These are phyloP conservation scores for Dothideomycetes sp. DNA, from an alignment of 2,329 filamentous ascomycete genomes.

Conservation along the genomic window DNA sequence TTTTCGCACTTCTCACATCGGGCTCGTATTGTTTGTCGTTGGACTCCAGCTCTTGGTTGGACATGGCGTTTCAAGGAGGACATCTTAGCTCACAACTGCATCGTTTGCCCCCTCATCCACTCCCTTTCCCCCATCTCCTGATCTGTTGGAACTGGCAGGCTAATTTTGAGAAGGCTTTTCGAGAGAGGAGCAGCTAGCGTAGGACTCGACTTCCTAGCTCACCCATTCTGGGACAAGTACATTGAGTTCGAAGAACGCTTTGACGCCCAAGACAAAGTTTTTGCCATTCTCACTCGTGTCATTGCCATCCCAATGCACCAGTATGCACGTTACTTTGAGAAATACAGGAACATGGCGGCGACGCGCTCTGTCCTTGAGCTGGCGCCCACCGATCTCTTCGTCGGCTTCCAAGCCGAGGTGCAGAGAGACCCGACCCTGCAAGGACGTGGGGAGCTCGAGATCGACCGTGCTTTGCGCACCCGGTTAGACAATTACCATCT, in stretches of 20 bases:
- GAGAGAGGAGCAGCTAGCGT: conserved; percentile 78
- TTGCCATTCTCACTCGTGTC: conserved; percentile 69
- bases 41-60: not conserved
- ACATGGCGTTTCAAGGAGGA: not conserved
- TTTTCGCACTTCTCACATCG: not conserved
- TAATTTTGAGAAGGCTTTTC: conserved; percentile 55
- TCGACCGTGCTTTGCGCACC: conserved; percentile 70
- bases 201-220: conserved; percentile 84
- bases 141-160: not conserved
- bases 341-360: conserved; percentile 69
- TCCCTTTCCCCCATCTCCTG: conserved; percentile 10
- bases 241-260: conserved; percentile 91
- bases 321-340: conserved; percentile 89
- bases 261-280: conserved; percentile 74
- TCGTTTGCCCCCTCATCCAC: conserved; percentile 4
- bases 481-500: conserved; percentile 74
- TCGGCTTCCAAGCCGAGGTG: conserved; percentile 60
- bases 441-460: conserved; percentile 63
- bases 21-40: not conserved
- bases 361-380: conserved; percentile 63
- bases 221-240: conserved; percentile 99
- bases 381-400: conserved; percentile 55
- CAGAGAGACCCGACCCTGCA: conserved; percentile 50
- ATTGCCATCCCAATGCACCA: conserved; percentile 91
- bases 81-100: not conserved